Conservation (phyloP, 2,329 filamentous ascomycete species). For the Ceratocystis alfenasii region DNA sequence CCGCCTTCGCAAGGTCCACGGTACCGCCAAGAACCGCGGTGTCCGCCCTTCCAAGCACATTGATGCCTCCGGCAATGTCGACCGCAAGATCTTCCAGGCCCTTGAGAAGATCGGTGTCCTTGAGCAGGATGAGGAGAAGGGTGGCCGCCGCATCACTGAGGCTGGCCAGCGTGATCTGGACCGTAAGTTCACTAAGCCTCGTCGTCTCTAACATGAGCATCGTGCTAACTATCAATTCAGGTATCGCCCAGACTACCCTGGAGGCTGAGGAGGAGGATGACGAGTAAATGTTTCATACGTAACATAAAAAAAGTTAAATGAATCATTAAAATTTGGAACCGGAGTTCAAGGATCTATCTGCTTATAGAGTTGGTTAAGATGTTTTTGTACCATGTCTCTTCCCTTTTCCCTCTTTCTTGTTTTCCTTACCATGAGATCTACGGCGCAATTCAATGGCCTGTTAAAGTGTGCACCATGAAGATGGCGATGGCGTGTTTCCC, state of each 20-base stretch:
- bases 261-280: constrained; percentile 58
- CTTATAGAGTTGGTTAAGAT: constrained; percentile 12
- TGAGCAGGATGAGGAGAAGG: constrained; percentile 96
- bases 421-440: constrained; percentile 7
- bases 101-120: constrained; percentile 99
- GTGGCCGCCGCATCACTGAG: constrained; percentile 96
- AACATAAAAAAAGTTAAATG: constrained; percentile 21
- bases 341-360: constrained; percentile 17
- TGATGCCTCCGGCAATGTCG: constrained; percentile 85
- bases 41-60: constrained; percentile 86
- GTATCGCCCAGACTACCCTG: constrained; percentile 69
- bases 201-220: neutral
- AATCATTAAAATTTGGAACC: constrained; percentile 16
- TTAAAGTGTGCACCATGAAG: constrained; percentile 3
- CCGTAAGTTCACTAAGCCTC: constrained; percentile 38
- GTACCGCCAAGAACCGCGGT: constrained; percentile 93
- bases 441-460: constrained; percentile 7
- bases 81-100: constrained; percentile 94
- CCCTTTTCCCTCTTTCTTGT: constrained; percentile 4
- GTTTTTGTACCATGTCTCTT: constrained; percentile 10
- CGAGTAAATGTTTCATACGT: constrained; percentile 40
- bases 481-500: neutral
- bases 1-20: constrained; percentile 93
- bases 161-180: constrained; percentile 98
- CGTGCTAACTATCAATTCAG: constrained; percentile 27